Base-by-base conservation (phyloP, 306 rosid genomes). In the Mimosa bimucronata region DNA sequence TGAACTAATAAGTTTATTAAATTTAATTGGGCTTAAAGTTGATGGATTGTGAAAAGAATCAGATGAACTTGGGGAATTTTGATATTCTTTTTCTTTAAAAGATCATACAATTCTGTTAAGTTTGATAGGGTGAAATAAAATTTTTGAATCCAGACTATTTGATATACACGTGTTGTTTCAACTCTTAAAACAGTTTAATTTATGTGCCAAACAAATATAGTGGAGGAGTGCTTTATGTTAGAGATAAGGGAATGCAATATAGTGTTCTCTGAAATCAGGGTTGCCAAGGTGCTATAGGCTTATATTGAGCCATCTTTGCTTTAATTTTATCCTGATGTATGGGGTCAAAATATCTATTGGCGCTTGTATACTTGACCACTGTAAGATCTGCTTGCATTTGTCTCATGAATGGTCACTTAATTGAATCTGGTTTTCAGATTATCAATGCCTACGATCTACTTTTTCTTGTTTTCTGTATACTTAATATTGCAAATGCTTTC, bases 381-480 rank as follows among this genome's bases (percentile, higher is more conserved):
- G 7, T 80, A 80, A 25, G 73, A 41, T 46, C 10, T 6, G 44
- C 79, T 52, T 76, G 76, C 76, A 60, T 64, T 37, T 76, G 73
- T 72, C 41, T 70, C 25, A 52, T 6, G 31, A 66, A 41, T 40
- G 48, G 30, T 75, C 73, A 67, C 60, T 53, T 55, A 42, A n/a
- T 70, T 76, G 46, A 71, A 65, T 61, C 37, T 45, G 52, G 23
- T 37, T 18, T 80, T 76, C 65, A 66, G 40, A 65, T 57, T 11
- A 80, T 70, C 66, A 50, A 28, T 42, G 66, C 67, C 58, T 42
- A 25, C 26, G 30, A 53, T 44, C 50, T 71, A 46, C 53, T 66
- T 45, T 80, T 80, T 21, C 14, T 75, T 44, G 21, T 11, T 74
- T 77, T 73, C 28, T 64, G 6, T 64, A 41, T 14, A 10, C 58